Evolutionary conservation across 371 early-diverging fungal genomes (phyloP), one percentile per base, ranked within the genome.

Genomic region (Mortierella sp.): DNA sequence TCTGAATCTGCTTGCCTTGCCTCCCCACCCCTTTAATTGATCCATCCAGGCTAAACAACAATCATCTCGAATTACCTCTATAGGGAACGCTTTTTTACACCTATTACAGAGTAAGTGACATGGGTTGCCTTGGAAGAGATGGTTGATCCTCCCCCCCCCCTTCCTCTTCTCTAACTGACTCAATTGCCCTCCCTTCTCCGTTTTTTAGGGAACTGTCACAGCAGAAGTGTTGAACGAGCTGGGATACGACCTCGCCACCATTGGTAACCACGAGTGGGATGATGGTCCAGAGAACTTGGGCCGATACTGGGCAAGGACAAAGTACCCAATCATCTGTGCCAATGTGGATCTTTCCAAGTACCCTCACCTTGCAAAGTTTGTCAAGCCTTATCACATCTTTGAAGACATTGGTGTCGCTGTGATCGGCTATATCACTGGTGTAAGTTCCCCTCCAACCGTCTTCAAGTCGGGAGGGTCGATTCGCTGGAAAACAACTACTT

Each of bases 211-310:
- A 34, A 81, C 83, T 59, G 67, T 83, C 49, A 82, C 83, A 10
- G 82, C 83, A 3, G 70, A 78, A 24, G 61, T 87, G 57, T 80
- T 92, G 81, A 89, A 89, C 71, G 67, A 67, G 10, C 69, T 86
- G 16, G 76, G 67, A 16, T 84, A 84, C 71, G 88, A 86, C 46
- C 80, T 81, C 10, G 72, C 89, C 64, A 67, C 85, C 6, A 67
- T 90, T 56, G 93, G 92, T 27, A 91, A 92, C 80, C 86, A 88
- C 54, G 89, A 87, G 65, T 89, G 88, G 51, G 91, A 93, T 73
- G 80, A 82, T 24, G 92, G 92, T 0, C 83, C 86, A 1, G 78
- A 70, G 9, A 78, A 82, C 60, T 63, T 90, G 38, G 85, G 80
- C 8, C 58, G 53, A 9, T 90, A 84, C 61, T 62, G 87, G 72